These are phyloP conservation scores for Dactylella cylindrospora DNA, from an alignment of 2,329 filamentous ascomycete species.

Conservation along the genomic window DNA sequence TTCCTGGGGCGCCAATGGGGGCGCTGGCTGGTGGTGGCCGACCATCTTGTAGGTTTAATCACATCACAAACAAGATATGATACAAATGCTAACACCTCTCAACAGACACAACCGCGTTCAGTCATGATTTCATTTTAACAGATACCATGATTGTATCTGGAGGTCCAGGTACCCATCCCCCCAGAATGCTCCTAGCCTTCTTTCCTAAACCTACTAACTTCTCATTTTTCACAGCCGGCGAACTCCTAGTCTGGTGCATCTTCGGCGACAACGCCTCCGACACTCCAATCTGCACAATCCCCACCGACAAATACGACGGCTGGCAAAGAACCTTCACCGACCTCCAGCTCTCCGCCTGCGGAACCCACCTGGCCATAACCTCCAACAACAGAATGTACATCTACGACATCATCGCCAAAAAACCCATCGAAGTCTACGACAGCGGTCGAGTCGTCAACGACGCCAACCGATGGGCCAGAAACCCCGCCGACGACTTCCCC, in stretches of 20 bases:
- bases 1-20: conserved; percentile 1
- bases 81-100: background rate
- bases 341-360: conserved; percentile 45
- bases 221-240: conserved; percentile 16
- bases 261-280: conserved; percentile 32
- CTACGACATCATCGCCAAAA: conserved; percentile 49
- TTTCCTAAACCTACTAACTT: conserved; percentile 14
- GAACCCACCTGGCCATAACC: conserved; percentile 48
- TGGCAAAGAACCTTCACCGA: conserved; percentile 33
- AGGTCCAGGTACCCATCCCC: conserved; percentile 45
- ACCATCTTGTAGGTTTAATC: conserved; percentile 24
- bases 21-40: conserved; percentile 19
- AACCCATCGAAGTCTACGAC: conserved; percentile 46
- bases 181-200: conserved; percentile 38
- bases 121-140: conserved; percentile 49
- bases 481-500: conserved; percentile 48
- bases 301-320: conserved; percentile 42
- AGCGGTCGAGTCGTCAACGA: conserved; percentile 48
- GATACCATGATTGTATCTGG: conserved; percentile 49
- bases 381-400: conserved; percentile 49
- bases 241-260: conserved; percentile 37
- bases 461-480: conserved; percentile 47
- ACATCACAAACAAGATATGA: background rate
- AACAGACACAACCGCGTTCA: conserved; percentile 48
- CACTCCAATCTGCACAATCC: conserved; percentile 46